Evolutionary conservation across 345 rosid genomes (phyloP).

Genomic region (Aethionema arabicum): DNA sequence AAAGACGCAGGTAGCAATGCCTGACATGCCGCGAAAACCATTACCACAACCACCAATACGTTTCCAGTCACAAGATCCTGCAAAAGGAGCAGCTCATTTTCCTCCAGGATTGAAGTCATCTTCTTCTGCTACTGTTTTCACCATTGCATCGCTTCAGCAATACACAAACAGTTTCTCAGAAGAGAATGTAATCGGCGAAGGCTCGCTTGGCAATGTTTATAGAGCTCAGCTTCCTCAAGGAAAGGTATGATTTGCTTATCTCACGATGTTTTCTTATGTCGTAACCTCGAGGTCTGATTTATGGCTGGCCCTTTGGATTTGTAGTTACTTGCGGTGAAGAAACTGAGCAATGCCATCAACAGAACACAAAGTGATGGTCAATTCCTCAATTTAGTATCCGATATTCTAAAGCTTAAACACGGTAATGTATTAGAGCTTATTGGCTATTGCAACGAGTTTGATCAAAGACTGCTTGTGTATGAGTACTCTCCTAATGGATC

Average conservation of each 20-base stretch:
- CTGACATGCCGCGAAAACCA: slow-evolving; percentile 39
- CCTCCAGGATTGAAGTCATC: slow-evolving; percentile 39
- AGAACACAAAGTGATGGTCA: slow-evolving; percentile 55
- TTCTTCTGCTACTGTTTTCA: slow-evolving; percentile 50
- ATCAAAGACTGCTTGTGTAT: slow-evolving; percentile 68
- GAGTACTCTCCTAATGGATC: slow-evolving; percentile 66
- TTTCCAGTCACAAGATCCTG: slow-evolving; percentile 40
- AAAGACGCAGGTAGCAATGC: slow-evolving; percentile 36
- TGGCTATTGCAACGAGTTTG: slow-evolving; percentile 84
- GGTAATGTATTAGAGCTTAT: slow-evolving; percentile 65
- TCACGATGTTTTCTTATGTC: not conserved
- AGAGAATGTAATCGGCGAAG: slow-evolving; percentile 78
- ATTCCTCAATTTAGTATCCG: slow-evolving; percentile 56
- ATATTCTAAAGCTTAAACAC: slow-evolving; percentile 59
- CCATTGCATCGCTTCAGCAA: slow-evolving; percentile 86
- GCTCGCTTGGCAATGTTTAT: slow-evolving; percentile 69
- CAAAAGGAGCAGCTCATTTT: slow-evolving; percentile 42
- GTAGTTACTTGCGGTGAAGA: slow-evolving; percentile 81
- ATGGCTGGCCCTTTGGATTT: no score
- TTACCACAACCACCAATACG: slow-evolving; percentile 47
- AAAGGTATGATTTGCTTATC: slow-evolving; percentile 44
- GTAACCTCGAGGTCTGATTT: slow-evolving; percentile 6
- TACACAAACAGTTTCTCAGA: slow-evolving; percentile 76
- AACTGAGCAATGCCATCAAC: slow-evolving; percentile 51
- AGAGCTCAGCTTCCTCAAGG: slow-evolving; percentile 78